These are phyloP conservation scores for Kalmusia sp. DNA, from an alignment of 2,329 filamentous ascomycete genomes.

Conservation along the genomic window DNA sequence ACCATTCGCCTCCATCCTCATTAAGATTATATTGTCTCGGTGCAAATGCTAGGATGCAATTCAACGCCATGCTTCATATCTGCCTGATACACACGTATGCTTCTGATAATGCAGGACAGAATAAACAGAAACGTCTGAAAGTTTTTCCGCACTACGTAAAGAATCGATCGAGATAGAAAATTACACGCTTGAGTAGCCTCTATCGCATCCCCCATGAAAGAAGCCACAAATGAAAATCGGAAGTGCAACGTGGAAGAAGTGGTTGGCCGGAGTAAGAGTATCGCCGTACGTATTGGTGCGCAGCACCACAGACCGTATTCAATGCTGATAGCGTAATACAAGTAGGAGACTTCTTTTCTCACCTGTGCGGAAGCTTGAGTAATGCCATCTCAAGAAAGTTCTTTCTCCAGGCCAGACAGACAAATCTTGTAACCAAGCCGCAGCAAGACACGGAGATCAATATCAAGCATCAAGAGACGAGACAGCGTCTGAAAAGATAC, in stretches of 20 bases:
- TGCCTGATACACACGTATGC: too few species aligned
- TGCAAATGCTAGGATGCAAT: too few species aligned
- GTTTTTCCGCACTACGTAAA: neutral
- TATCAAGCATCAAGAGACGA: neutral
- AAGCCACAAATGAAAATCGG: neutral
- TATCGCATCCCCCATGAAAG: neutral
- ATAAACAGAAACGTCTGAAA: neutral
- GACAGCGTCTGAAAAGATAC: neutral
- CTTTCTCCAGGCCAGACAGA: neutral
- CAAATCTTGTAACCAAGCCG: neutral
- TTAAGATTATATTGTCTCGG: neutral
- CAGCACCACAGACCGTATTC: neutral
- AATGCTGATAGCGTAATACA: neutral
- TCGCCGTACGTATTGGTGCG: neutral
- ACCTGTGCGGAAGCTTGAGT: too few species aligned
- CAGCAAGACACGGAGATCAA: neutral
- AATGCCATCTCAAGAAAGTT: neutral
- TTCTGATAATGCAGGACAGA: neutral
- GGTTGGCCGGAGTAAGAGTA: neutral
- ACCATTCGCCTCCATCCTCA: neutral
- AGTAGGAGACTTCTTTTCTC: neutral
- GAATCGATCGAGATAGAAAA: neutral
- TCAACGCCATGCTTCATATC: too few species aligned
- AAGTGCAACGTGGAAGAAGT: neutral
- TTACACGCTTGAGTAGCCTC: neutral